phyloP scores from a whole-genome alignment of 805 yeast genomes.

The Ogataea nitratoaversa region DNA sequence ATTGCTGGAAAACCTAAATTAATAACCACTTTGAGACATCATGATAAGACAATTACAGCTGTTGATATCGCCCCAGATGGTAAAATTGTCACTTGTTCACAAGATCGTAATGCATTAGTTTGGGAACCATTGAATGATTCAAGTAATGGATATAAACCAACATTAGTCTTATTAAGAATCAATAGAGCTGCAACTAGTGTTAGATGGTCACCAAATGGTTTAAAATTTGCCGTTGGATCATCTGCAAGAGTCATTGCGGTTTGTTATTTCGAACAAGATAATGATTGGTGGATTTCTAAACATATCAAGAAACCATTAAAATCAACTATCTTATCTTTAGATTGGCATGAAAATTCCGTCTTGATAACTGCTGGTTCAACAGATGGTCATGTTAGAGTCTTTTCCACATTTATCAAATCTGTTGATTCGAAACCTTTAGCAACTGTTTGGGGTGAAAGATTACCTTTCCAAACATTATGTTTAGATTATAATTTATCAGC shows the following conservation, averaged over 20 bases:
- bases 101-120: conserved; percentile 95
- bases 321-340: conserved; percentile 75
- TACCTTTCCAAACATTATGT: conserved; percentile 89
- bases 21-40: conserved; percentile 68
- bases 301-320: conserved; percentile 94
- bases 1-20: conserved; percentile 51
- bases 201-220: conserved; percentile 93
- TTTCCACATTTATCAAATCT: conserved; percentile 84
- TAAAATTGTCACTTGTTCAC: conserved; percentile 92
- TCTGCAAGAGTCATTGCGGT: conserved; percentile 93
- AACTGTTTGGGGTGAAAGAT: conserved; percentile 87
- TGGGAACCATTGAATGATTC: conserved; percentile 76
- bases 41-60: conserved; percentile 91
- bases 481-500: conserved; percentile 77
- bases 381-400: conserved; percentile 88
- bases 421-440: conserved; percentile 79
- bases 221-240: conserved; percentile 94
- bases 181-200: conserved; percentile 94
- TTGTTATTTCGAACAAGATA: conserved; percentile 92
- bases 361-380: conserved; percentile 87
- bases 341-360: conserved; percentile 94
- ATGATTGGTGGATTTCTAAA: conserved; percentile 99
- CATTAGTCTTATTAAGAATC: conserved; percentile 86
- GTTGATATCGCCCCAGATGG: conserved; percentile 88
- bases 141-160: conserved; percentile 57